Conservation (phyloP, 106 monocot genomes). For the Xerophyta viscosa region DNA sequence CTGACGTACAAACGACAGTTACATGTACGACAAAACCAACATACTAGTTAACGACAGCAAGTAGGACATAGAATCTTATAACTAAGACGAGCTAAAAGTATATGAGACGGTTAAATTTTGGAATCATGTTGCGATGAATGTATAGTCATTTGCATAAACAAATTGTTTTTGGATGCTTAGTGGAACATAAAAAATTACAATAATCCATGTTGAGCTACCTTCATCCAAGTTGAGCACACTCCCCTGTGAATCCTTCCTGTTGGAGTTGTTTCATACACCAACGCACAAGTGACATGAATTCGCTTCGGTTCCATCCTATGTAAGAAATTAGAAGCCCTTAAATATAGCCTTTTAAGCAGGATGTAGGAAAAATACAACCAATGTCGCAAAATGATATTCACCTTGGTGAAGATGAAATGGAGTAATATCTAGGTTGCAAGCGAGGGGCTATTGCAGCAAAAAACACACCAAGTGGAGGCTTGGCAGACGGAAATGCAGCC, state of each 20-base stretch:
- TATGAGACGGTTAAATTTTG: too few relatives aligned
- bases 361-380: neutral
- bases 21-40: neutral
- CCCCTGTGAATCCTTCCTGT: conserved; percentile 98
- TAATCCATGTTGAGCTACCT: conserved; percentile 21
- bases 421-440: conserved; percentile 75
- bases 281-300: conserved; percentile 96
- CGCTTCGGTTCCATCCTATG: conserved; percentile 70
- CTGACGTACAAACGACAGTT: neutral
- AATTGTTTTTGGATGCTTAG: too few relatives aligned
- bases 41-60: too few relatives aligned
- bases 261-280: conserved; percentile 66
- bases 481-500: conserved; percentile 59
- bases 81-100: too few relatives aligned
- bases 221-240: conserved; percentile 98
- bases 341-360: neutral
- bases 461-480: conserved; percentile 69
- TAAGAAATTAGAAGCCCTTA: conserved; percentile 3
- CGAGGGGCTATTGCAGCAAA: conserved; percentile 71
- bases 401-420: conserved; percentile 76
- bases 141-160: too few relatives aligned
- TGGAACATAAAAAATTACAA: neutral
- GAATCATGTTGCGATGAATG: too few relatives aligned
- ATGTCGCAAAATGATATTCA: neutral
- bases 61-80: too few relatives aligned